Evolutionary conservation across 2,329 filamentous ascomycete species (phyloP).

Genomic region (Talaromyces sp.): DNA sequence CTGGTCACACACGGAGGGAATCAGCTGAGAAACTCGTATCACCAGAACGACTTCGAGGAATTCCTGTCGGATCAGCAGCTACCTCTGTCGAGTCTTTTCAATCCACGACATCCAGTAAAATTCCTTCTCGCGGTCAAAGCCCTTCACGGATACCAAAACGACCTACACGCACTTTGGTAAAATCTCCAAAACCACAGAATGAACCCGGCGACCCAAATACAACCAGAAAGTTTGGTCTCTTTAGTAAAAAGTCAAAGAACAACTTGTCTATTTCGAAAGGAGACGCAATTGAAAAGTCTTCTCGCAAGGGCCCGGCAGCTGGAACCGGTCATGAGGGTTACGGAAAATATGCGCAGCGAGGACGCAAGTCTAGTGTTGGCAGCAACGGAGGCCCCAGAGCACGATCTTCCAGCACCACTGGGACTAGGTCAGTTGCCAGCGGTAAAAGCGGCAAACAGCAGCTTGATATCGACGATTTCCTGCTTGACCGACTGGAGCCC

Average conservation of each 20-base stretch:
- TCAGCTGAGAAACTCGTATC: constrained; percentile 42
- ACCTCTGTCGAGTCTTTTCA: constrained; percentile 35
- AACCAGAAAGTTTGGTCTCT: constrained; percentile 69
- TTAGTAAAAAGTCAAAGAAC: constrained; percentile 66
- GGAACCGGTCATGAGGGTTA: constrained; percentile 85
- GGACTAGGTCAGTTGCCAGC: constrained; percentile 27
- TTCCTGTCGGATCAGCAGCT: constrained; percentile 26
- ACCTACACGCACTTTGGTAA: constrained; percentile 33
- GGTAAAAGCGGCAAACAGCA: constrained; percentile 38
- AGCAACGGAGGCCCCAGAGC: constrained; percentile 35
- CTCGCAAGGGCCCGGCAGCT: constrained; percentile 73
- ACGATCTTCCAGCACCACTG: constrained; percentile 38
- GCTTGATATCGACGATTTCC: constrained; percentile 44
- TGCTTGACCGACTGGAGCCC: constrained; percentile 42
- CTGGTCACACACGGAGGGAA: constrained; percentile 46
- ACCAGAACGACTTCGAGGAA: constrained; percentile 23
- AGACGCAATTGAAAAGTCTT: constrained; percentile 55
- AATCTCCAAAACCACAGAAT: constrained; percentile 21
- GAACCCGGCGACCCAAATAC: constrained; percentile 25
- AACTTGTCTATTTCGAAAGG: constrained; percentile 44
- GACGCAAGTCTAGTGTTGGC: constrained; percentile 38
- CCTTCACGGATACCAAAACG: constrained; percentile 26
- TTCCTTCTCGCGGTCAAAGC: constrained; percentile 27
- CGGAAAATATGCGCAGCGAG: constrained; percentile 42
- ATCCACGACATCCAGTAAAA: constrained; percentile 25